These are phyloP conservation scores for Schrenkiella parvula DNA, from an alignment of 345 rosid species.

Conservation along the genomic window DNA sequence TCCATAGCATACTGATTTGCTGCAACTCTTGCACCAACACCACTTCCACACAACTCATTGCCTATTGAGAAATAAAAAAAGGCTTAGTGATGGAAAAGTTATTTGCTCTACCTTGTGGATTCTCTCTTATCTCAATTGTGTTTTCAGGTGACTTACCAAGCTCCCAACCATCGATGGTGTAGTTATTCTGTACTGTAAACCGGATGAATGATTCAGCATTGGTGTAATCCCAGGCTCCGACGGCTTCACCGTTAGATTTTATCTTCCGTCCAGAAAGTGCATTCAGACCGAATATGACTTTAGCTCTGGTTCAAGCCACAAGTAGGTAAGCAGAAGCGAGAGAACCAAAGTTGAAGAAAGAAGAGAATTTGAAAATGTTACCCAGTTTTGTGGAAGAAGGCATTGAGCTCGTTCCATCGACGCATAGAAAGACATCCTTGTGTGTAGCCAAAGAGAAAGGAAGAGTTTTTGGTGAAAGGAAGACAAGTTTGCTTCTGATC, in stretches of 20 bases:
- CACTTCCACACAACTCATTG: conserved; percentile 76
- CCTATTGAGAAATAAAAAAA: conserved; percentile 42
- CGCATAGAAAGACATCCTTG: conserved; percentile 61
- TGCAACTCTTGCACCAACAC: conserved; percentile 70
- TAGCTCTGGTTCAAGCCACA: conserved; percentile 44
- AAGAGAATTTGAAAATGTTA: conserved; percentile 14
- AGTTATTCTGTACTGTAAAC: conserved; percentile 48
- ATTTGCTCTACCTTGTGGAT: not conserved
- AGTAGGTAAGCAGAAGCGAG: not conserved
- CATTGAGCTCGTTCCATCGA: conserved; percentile 65
- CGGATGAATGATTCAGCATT: conserved; percentile 75
- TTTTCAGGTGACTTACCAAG: conserved; percentile 48
- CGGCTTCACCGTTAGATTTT: conserved; percentile 41
- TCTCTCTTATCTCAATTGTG: not conserved
- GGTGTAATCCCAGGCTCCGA: conserved; percentile 67
- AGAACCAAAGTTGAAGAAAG: not conserved
- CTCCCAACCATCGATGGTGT: conserved; percentile 71
- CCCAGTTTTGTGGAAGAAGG: conserved; percentile 54
- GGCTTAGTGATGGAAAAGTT: not conserved
- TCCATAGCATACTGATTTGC: conserved; percentile 75
- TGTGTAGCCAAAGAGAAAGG: conserved; percentile 56
- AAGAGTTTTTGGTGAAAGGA: conserved; percentile 36
- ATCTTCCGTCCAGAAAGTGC: conserved; percentile 58
- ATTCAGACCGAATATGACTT: conserved; percentile 71
- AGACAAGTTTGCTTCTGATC: conserved; percentile 39